Evolutionary conservation across 2,329 filamentous ascomycete genomes (phyloP).

Genomic region (Cladobotryum mycophilum): DNA sequence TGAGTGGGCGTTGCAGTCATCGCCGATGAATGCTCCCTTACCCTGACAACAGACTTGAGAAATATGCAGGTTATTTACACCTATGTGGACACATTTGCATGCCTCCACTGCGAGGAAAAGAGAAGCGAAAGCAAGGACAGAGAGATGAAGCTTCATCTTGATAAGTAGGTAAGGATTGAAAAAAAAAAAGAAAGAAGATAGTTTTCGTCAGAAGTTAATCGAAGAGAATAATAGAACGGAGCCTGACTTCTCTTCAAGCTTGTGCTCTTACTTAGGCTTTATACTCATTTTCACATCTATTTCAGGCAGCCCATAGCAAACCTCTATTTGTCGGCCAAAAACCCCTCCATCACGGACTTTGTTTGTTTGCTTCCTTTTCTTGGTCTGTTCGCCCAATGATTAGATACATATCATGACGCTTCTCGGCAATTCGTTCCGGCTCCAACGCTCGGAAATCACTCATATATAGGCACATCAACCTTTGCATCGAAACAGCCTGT

Average conservation of each 20-base stretch:
- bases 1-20: not conserved
- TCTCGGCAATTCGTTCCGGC: too few species aligned
- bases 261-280: not conserved
- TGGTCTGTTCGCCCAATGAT: too few species aligned
- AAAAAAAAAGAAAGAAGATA: not conserved
- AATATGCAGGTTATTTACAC: not conserved
- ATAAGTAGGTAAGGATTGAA: not conserved
- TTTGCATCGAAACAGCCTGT: too few species aligned
- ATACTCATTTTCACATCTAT: not conserved
- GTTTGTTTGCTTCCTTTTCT: too few species aligned
- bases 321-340: too few species aligned
- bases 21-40: not conserved
- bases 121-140: not conserved
- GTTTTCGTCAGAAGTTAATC: not conserved
- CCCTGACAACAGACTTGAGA: not conserved
- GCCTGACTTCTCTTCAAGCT: not conserved
- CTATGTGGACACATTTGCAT: not conserved
- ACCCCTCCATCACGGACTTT: too few species aligned
- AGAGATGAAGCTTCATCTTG: not conserved
- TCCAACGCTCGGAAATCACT: too few species aligned
- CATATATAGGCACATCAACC: too few species aligned
- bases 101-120: not conserved
- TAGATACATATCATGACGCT: too few species aligned
- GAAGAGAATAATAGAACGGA: not conserved
- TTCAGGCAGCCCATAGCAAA: not conserved